Percentiles rank a stretch among this genome's conserved stretches.
phyloP scores from a whole-genome alignment of 2,329 filamentous ascomycete genomes.

The Cladophialophora psammophila region DNA sequence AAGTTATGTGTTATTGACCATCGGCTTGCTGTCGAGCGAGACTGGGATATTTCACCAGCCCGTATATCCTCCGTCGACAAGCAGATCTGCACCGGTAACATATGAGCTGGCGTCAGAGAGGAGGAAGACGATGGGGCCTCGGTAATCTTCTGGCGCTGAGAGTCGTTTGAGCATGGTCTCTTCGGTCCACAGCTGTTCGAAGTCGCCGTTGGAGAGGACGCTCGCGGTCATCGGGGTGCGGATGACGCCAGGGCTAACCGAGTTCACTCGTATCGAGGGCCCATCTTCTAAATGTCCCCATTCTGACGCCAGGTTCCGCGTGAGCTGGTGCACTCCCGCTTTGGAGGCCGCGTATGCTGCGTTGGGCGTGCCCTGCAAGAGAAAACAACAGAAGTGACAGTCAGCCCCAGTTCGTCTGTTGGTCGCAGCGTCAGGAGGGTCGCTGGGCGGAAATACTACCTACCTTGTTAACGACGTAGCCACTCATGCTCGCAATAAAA shows the following conservation, averaged over 20 bases:
- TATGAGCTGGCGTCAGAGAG: constrained; percentile 83
- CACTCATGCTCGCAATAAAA: constrained; percentile 79
- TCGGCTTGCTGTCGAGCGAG: too few relatives aligned
- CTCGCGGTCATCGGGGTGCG: constrained; percentile 26
- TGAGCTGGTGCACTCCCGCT: constrained; percentile 70
- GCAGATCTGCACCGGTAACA: constrained; percentile 75
- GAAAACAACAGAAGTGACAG: background rate
- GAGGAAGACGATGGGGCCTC: constrained; percentile 70
- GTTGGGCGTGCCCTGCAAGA: constrained; percentile 12
- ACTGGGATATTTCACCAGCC: constrained; percentile 19
- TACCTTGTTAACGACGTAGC: constrained; percentile 71
- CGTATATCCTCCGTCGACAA: constrained; percentile 76
- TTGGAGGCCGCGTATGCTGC: constrained; percentile 74
- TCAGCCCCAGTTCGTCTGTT: background rate
- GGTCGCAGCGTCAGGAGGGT: too few relatives aligned
- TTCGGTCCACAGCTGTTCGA: constrained; percentile 71
- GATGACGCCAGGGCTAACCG: constrained; percentile 55
- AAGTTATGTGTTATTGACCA: too few relatives aligned
- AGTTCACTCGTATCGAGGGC: constrained; percentile 59
- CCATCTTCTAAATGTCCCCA: constrained; percentile 66
- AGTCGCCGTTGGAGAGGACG: constrained; percentile 25
- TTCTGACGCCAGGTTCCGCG: constrained; percentile 69
- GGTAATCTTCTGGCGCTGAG: constrained; percentile 72
- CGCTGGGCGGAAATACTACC: background rate
- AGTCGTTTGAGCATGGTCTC: constrained; percentile 84